Conservation (phyloP, 306 rosid genomes). For the Pyrus communis region DNA sequence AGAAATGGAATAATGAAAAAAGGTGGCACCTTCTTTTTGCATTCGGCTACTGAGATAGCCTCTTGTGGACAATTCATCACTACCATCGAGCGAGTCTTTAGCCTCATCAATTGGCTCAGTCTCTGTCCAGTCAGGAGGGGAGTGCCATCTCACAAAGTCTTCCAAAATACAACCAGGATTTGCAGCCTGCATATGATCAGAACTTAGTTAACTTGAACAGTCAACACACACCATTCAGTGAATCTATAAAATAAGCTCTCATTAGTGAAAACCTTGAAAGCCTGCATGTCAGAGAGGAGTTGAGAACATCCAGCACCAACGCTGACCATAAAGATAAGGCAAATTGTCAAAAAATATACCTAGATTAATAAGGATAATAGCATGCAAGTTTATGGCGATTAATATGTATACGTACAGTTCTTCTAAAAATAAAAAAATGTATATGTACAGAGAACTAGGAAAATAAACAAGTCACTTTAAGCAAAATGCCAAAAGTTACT, state of each 20-base stretch:
- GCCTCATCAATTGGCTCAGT: constrained; percentile 44
- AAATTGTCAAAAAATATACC: constrained; percentile 29
- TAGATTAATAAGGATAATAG: not conserved
- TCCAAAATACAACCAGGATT: constrained; percentile 99
- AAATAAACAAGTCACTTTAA: not conserved
- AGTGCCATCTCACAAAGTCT: constrained; percentile 98
- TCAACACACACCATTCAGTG: constrained; percentile 13
- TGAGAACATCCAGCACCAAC: constrained; percentile 99
- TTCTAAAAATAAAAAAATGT: too few relatives aligned
- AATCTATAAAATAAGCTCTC: constrained; percentile 16
- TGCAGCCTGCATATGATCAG: constrained; percentile 63
- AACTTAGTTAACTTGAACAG: constrained; percentile 3
- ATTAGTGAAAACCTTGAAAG: constrained; percentile 73
- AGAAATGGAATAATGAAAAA: constrained; percentile 17
- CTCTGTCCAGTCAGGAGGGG: constrained; percentile 98
- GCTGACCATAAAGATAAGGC: constrained; percentile 48
- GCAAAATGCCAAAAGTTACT: constrained; percentile 2
- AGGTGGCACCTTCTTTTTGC: constrained; percentile 79
- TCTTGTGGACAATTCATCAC: constrained; percentile 38
- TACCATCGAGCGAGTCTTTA: constrained; percentile 37
- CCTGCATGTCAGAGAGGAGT: constrained; percentile 99
- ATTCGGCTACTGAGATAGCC: constrained; percentile 91
- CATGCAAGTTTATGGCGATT: not conserved
- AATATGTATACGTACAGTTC: not conserved
- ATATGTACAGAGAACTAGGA: not conserved